phyloP scores from a whole-genome alignment of 2,329 filamentous ascomycete genomes.

The Claviceps capensis region DNA sequence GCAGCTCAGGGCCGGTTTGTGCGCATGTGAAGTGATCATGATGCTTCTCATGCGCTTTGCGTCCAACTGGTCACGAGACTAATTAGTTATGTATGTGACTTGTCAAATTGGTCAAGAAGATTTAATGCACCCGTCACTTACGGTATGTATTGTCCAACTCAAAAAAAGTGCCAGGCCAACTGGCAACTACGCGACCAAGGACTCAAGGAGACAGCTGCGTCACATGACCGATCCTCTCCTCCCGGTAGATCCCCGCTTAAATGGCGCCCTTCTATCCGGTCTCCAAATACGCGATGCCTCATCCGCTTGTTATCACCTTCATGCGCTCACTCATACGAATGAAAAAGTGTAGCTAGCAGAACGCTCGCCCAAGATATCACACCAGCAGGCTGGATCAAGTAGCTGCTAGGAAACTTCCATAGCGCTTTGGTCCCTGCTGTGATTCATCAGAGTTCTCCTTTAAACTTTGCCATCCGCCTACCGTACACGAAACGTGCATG shows the following conservation, averaged over 20 bases:
- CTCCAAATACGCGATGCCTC: neutral
- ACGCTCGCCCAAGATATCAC: neutral
- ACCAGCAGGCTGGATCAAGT: neutral
- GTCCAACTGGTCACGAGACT: no score
- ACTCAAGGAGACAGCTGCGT: neutral
- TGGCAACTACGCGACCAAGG: neutral
- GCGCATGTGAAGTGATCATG: no score
- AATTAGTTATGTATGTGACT: neutral
- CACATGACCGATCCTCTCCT: conserved; percentile 3
- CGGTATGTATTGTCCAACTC: no score
- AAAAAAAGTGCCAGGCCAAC: no score
- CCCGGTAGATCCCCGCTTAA: conserved; percentile 7
- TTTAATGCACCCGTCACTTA: neutral
- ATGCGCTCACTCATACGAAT: neutral
- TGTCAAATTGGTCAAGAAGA: neutral
- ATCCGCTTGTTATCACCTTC: neutral
- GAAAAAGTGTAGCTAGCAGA: neutral
- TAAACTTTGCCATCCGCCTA: neutral
- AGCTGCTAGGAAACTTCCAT: neutral
- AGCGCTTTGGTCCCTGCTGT: neutral
- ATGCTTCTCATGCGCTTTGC: no score
- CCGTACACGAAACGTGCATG: conserved; percentile 3
- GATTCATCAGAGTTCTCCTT: neutral
- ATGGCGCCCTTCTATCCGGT: neutral
- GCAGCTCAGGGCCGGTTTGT: no score